Conservation (phyloP, 2,329 filamentous ascomycete genomes). For the Nemania bipapillata region DNA sequence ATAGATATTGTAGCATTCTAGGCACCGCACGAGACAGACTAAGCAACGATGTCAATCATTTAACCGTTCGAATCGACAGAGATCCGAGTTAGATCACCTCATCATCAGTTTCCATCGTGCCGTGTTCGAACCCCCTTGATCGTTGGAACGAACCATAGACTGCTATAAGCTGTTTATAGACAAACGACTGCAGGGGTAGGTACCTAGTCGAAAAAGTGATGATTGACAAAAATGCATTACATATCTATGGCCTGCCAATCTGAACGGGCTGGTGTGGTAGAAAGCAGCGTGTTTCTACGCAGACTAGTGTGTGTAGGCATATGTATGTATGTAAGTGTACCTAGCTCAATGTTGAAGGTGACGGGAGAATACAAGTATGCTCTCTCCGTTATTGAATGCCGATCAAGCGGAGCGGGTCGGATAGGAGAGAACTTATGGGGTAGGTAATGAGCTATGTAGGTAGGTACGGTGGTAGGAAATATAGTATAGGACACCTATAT, state of each 20-base stretch:
- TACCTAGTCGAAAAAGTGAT: background rate
- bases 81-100: conserved; percentile 42
- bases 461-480: background rate
- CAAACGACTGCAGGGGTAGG: background rate
- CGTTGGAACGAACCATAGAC: conserved; percentile 15
- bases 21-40: conserved; percentile 13
- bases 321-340: too few relatives aligned
- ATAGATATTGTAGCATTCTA: background rate
- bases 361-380: background rate
- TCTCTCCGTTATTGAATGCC: conserved; percentile 3
- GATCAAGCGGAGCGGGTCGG: conserved; percentile 7
- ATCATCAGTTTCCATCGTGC: conserved; percentile 25
- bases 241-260: background rate
- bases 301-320: too few relatives aligned
- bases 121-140: conserved; percentile 23
- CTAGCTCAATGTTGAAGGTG: too few relatives aligned
- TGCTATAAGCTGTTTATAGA: background rate
- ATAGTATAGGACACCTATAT: background rate
- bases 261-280: background rate
- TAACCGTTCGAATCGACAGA: conserved; percentile 41
- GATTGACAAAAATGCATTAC: background rate
- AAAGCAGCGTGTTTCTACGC: background rate
- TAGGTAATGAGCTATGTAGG: background rate
- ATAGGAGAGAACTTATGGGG: conserved; percentile 12
- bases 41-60: conserved; percentile 30